A percentile compares a stretch with the other conserved stretches of the same genome.
Evolutionary conservation across 352 stramenopile genomes (phyloP).

Genomic region (Phytophthora multivora): DNA sequence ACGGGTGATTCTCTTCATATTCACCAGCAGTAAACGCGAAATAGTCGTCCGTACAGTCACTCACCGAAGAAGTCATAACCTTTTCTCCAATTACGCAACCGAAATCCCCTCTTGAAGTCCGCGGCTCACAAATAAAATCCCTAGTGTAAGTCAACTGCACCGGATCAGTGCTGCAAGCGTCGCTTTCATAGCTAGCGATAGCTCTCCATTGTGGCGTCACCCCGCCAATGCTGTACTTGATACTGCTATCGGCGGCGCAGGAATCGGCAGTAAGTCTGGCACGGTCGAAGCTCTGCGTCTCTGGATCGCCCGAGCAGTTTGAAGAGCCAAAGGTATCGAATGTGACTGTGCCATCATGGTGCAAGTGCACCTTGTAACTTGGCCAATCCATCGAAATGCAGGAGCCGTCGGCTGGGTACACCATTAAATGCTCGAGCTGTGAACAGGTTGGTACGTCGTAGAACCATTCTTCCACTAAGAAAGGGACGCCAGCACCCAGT

Average conservation of each 20-base stretch:
- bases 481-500: not conserved
- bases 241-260: not conserved
- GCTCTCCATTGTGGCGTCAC: conserved; percentile 6
- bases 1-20: not conserved
- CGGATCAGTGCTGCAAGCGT: not conserved
- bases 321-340: not conserved
- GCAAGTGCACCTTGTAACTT: not conserved
- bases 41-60: not conserved
- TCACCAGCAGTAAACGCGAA: not conserved
- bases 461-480: conserved; percentile 6
- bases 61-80: not conserved
- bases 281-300: not conserved
- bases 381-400: conserved; percentile 4
- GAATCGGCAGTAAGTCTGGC: not conserved
- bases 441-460: not conserved
- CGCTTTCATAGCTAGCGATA: not conserved
- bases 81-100: not conserved
- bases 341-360: not conserved
- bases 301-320: not conserved
- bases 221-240: conserved; percentile 2
- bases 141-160: conserved; percentile 1
- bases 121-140: conserved; percentile 3
- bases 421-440: conserved; percentile 9
- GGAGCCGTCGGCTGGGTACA: conserved; percentile 2
- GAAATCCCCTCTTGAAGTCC: not conserved